phyloP scores from a whole-genome alignment of 768 basidiomycete genomes.

The Leccinum olivaceopallidum region DNA sequence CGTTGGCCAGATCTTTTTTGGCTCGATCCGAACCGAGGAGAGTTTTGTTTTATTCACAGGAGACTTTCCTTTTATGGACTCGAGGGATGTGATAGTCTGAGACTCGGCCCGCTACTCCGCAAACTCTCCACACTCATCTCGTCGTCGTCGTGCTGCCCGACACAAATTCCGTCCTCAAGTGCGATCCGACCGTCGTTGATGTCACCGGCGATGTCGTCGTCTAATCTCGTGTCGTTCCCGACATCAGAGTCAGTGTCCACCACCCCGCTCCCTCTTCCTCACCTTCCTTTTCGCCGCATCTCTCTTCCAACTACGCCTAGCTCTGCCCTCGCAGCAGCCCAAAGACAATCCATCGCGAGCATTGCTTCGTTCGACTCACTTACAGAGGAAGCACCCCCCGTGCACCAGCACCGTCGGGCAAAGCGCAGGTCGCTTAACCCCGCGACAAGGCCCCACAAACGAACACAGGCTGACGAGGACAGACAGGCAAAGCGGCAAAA shows the following conservation, averaged over 20 bases:
- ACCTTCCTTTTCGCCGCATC: constrained; percentile 64
- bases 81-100: constrained; percentile 23
- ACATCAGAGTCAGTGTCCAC: constrained; percentile 27
- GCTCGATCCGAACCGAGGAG: background rate
- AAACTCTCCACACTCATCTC: background rate
- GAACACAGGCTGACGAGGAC: constrained; percentile 47
- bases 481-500: constrained; percentile 59
- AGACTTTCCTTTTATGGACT: constrained; percentile 14
- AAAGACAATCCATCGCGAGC: constrained; percentile 69
- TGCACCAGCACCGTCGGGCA: constrained; percentile 31
- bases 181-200: constrained; percentile 19
- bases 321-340: constrained; percentile 31
- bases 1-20: constrained; percentile 54
- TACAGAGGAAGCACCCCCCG: constrained; percentile 44
- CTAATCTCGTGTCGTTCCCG: constrained; percentile 33
- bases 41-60: background rate
- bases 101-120: constrained; percentile 21
- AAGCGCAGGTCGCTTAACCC: constrained; percentile 38
- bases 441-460: constrained; percentile 22
- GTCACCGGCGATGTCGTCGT: constrained; percentile 11
- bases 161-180: constrained; percentile 2
- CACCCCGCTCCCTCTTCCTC: constrained; percentile 40
- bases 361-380: constrained; percentile 74
- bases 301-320: constrained; percentile 57
- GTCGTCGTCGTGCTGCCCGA: constrained; percentile 1